A percentile compares a stretch with the other conserved stretches of the same genome.
Conservation (phyloP, 164 flowering plant genomes). For the Chimonanthus salicifolius region DNA sequence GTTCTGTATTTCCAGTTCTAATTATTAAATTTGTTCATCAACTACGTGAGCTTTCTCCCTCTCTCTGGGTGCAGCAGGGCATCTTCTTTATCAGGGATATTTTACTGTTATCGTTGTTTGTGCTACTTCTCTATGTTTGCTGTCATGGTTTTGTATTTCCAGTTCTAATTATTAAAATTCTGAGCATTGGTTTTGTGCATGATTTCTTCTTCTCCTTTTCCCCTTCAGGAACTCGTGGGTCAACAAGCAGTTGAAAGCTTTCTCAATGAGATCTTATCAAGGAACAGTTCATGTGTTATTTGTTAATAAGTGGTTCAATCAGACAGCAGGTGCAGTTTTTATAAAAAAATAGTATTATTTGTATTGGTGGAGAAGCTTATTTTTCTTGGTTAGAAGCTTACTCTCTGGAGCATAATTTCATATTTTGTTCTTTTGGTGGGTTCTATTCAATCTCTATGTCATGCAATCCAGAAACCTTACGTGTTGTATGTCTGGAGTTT, state of each 20-base stretch:
- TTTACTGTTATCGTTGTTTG: not conserved
- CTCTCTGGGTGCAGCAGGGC: not conserved
- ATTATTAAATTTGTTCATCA: no score
- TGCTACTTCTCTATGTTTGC: not conserved
- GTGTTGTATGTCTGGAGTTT: not conserved
- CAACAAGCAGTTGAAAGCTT: slow-evolving; percentile 26
- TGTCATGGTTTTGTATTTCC: not conserved
- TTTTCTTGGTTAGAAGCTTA: not conserved
- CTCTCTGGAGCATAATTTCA: not conserved
- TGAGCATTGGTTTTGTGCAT: no score
- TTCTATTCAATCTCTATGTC: not conserved
- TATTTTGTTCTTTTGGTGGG: not conserved
- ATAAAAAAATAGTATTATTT: not conserved
- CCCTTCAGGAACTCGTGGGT: slow-evolving; percentile 27
- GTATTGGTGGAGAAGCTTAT: not conserved
- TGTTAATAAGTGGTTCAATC: not conserved
- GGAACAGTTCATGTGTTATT: slow-evolving; percentile 10
- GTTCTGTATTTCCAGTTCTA: not conserved
- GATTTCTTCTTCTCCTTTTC: slow-evolving; percentile 9
- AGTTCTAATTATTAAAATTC: not conserved
- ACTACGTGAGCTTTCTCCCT: no score
- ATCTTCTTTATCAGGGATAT: not conserved
- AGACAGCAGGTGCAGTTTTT: not conserved
- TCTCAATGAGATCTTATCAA: slow-evolving; percentile 2
- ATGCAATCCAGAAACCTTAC: not conserved